Percentiles rank a stretch among this genome's conserved stretches.
phyloP scores from a whole-genome alignment of 1,139 yeast species.

The Protomyces macrosporus region DNA sequence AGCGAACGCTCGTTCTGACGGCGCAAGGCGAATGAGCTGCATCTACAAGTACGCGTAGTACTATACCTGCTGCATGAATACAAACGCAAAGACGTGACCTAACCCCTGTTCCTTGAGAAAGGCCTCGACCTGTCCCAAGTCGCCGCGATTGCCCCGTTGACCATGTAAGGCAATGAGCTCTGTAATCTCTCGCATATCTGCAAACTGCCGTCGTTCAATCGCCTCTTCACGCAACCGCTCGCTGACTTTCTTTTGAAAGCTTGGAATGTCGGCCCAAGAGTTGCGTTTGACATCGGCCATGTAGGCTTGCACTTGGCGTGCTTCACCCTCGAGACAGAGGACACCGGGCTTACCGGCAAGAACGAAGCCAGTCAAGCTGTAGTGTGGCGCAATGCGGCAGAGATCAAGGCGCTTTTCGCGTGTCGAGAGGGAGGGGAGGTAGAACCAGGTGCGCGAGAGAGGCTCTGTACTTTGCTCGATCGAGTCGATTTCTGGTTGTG shows the following conservation, averaged over 20 bases:
- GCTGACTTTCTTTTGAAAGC: constrained; percentile 19
- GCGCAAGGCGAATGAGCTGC: constrained; percentile 51
- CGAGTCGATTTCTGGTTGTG: not conserved
- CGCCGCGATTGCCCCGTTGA: constrained; percentile 16
- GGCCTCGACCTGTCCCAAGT: constrained; percentile 15
- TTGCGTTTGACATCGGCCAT: constrained; percentile 23
- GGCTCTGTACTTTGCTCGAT: not conserved
- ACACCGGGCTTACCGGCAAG: constrained; percentile 26
- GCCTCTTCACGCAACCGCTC: constrained; percentile 19
- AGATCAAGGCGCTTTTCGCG: constrained; percentile 20
- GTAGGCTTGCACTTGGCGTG: constrained; percentile 10
- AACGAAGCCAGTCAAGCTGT: constrained; percentile 20
- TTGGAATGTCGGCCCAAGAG: constrained; percentile 24
- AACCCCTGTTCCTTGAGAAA: constrained; percentile 1
- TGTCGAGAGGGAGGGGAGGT: constrained; percentile 21
- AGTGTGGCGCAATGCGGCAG: constrained; percentile 7
- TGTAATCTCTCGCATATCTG: constrained; percentile 17
- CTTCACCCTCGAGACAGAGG: constrained; percentile 13
- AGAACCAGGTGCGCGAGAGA: constrained; percentile 20
- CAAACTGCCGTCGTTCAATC: not conserved
- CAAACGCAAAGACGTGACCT: constrained; percentile 5
- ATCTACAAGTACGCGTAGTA: not conserved
- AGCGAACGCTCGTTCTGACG: constrained; percentile 65
- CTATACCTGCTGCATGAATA: constrained; percentile 7
- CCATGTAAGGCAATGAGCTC: constrained; percentile 14